Percentiles rank a stretch among this genome's conserved stretches.
Evolutionary conservation across 176 grass and related monocot genomes (phyloP).

Genomic region (Avena atlantica): DNA sequence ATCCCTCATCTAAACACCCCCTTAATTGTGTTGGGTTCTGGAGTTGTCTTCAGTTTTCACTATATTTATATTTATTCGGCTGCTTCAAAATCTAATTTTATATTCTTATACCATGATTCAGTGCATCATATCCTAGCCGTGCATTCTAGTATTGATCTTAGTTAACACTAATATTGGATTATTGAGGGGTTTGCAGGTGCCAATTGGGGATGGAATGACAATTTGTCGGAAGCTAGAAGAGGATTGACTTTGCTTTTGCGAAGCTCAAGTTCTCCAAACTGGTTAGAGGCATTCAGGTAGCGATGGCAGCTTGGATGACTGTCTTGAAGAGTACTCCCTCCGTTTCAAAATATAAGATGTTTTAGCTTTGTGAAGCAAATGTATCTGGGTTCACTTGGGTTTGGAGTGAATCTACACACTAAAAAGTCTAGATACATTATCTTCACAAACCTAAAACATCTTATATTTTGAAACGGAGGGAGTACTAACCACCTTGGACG

Average conservation of each 20-base stretch:
- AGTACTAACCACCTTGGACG: background rate
- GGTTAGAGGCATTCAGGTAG: background rate
- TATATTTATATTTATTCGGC: background rate
- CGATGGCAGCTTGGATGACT: background rate
- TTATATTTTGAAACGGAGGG: too few species aligned
- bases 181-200: constrained; percentile 58
- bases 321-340: background rate
- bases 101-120: background rate
- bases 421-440: too few species aligned
- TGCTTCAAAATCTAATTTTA: constrained; percentile 3
- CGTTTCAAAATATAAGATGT: too few species aligned
- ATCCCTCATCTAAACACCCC: background rate
- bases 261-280: constrained; percentile 17
- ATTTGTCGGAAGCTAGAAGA: constrained; percentile 82
- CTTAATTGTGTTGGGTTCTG: background rate
- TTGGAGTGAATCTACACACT: too few species aligned
- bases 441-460: too few species aligned
- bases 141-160: background rate
- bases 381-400: too few species aligned
- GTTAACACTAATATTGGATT: constrained; percentile 34
- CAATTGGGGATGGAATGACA: constrained; percentile 95
- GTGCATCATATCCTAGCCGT: background rate
- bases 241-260: constrained; percentile 33
- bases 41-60: background rate
- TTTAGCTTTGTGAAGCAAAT: too few species aligned